Evolutionary conservation across 1,284 basidiomycete genomes (phyloP), one percentile per base, ranked within the genome.

Genomic region (Papiliotrema nemorosa): DNA sequence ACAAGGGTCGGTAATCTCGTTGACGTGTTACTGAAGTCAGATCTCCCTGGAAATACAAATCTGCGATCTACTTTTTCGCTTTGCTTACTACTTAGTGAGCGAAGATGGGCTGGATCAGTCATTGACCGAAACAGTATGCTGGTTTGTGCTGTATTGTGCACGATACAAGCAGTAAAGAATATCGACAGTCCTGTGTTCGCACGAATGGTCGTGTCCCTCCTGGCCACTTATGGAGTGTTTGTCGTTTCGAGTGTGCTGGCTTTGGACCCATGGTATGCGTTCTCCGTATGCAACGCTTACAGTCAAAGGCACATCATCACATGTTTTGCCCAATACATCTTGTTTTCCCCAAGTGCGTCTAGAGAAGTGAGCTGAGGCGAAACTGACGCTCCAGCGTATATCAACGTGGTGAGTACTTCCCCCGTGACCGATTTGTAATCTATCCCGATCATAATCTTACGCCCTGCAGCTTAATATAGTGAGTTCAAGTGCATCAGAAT

Each of bases 141-240:
- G 13, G 78, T 82, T 45, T 85, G 84, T 31, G 89, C 89, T 14
- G 79, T 87, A 16, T 73, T 86, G 50, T 92, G 88, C 67, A 82
- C 85, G 1, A 72, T 88, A 38, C 79, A 85, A 57, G 87, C 87
- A 2, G 80, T 83, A 29, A 69, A 77, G 43, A 82, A 85, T 46
- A 60, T 65, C 80, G 84, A 61, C 53, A 77, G 79, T 34, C 78
- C 84, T 3, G 85, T 90, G 44, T 80, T 82, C 76, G 60, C 77
- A 74, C 76, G 78, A 46, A 93, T 94, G 81, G 74, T 97, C 24
- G 83, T 97, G 57, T 91, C 88, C 48, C 77, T 97, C 31, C 73
- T 84, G 10, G 81, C 90, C 25, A 96, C 91, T 0, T 96, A 90
- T 65, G 91, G 91, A 73, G 84, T 88, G 33, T 94, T 88, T 69